Base-by-base conservation (phyloP, 1,284 basidiomycete species). In the Ceratobasidium sp. region DNA sequence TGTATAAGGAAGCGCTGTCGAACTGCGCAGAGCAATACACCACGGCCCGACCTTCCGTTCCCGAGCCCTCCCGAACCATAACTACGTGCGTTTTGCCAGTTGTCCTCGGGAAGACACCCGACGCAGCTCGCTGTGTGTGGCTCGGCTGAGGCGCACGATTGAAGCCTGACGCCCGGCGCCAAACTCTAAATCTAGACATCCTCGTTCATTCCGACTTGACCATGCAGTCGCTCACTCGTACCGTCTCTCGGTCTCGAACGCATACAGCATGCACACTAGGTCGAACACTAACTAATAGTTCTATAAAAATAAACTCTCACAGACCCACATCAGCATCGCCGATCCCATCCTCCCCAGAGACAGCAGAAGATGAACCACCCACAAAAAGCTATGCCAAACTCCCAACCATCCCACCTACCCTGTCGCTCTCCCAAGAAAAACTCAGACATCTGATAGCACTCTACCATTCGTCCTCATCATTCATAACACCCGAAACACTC, bases 401-500 rank as follows among this genome's bases (percentile, higher is more conserved):
- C 34, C 65, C 52, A 2, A 6, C 30, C 2, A 26, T 39, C 10
- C 52, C 52, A 26, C 65, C 53, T 32, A 45, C 52, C 23, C 53
- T 57, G 41, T 5, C 34, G 3, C 52, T 57, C 39, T 30, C 65
- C 14, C 3, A 39, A 43, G 36, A 32, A 4, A 69, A 57, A 57
- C 65, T 69, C 26, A 48, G 65, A 5, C 34, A 52, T 8, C 41
- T 69, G 10, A 69, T 69, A 36, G 52, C 53, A 26, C 53, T 69
- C 8, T 69, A 57, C 53, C 65, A 69, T n/a, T 41, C 65, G 2
- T 69, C 65, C 4, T 30, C 36, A 21, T 1, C 5, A 10, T 69
- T 52, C 41, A 57, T 69, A 26, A 69, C 65, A n/a, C 65, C 65
- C 39, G 65, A 69, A 57, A 69, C 52, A 1, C 65, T 69, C 52